phyloP scores from a whole-genome alignment of 2,329 filamentous ascomycete genomes.

The Penicillium aurantiogriseum region DNA sequence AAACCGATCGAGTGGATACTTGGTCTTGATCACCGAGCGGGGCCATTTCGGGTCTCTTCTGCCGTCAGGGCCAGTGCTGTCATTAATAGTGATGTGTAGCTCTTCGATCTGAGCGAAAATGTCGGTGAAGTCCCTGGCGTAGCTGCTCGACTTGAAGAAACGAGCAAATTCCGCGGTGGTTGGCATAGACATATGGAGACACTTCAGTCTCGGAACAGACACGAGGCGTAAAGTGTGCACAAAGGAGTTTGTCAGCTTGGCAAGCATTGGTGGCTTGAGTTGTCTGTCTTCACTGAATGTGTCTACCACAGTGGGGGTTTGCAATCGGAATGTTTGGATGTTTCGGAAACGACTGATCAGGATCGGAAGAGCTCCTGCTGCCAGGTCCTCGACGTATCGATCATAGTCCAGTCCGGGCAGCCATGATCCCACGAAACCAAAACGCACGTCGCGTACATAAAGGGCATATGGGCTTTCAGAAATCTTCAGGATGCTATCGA shows the following conservation, averaged over 20 bases:
- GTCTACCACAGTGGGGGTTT: neutral
- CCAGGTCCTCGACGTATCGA: neutral
- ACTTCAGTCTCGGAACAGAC: neutral
- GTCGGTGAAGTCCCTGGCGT: neutral
- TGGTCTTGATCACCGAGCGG: neutral
- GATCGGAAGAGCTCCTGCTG: neutral
- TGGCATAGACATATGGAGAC: neutral
- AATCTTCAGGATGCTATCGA: neutral
- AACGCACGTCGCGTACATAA: neutral
- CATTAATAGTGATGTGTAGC: neutral
- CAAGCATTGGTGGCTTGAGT: neutral
- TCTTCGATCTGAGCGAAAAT: neutral
- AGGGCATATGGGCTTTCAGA: neutral
- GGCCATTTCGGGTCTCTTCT: neutral
- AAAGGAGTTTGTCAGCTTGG: neutral
- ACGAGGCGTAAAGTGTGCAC: neutral
- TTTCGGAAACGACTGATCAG: neutral
- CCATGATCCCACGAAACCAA: conserved; percentile 1
- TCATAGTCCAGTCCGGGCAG: neutral
- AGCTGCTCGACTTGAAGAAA: neutral
- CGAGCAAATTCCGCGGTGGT: neutral
- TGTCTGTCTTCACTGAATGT: neutral
- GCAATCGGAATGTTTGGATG: neutral
- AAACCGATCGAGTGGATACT: neutral
- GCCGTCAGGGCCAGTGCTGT: neutral